Base-by-base conservation (phyloP, 2,329 filamentous ascomycete species). In the Chaetomium sp. region DNA sequence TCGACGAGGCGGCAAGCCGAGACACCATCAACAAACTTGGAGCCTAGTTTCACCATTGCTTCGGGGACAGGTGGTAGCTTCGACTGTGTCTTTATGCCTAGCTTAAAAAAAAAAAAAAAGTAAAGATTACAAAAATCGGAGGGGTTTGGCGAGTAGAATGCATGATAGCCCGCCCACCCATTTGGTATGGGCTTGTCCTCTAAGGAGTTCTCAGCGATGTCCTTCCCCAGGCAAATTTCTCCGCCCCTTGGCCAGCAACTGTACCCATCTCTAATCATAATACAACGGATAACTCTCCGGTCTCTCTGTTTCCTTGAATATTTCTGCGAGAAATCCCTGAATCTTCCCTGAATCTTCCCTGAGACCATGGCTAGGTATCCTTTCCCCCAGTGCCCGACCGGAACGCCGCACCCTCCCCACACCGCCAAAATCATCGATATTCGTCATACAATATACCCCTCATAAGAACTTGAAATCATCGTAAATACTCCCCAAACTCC, bases 401-500 rank as follows among this genome's bases (percentile, higher is more conserved):
- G 59, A 64, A 64, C 62, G 57, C 62, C 62, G 42, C 53, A 53
- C 31, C 1, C 47, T 29, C 21, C 1, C 25, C 16, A n/a, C n/a
- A 1, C 42, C 16, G 16, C 35, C 33, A 49, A 47, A 47, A 54
- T 27, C 50, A 59, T 51, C 57, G 16, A 62, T 56, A 60, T 35
- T 16, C 57, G 29, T 35, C 31, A 58, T 57, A 57, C 58, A 57
- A 57, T 58, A 61, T 65, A 58, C 25, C 55, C 35, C 23, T 62
- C 55, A 63, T 59, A 65, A 62, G 61, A 42, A 42, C 38, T 49
- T 54, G 58, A 57, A 58, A 21, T 54, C 13, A 16, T 53, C 7
- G n/a, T 23, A 31, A 31, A 25, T 8, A 31, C 9, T n/a, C 23
- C 33, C 56, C 8, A 47, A 67, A 67, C 65, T 64, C 65, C 65